Conservation (phyloP, 2,329 filamentous ascomycete genomes). For the Phialophora expanda region DNA sequence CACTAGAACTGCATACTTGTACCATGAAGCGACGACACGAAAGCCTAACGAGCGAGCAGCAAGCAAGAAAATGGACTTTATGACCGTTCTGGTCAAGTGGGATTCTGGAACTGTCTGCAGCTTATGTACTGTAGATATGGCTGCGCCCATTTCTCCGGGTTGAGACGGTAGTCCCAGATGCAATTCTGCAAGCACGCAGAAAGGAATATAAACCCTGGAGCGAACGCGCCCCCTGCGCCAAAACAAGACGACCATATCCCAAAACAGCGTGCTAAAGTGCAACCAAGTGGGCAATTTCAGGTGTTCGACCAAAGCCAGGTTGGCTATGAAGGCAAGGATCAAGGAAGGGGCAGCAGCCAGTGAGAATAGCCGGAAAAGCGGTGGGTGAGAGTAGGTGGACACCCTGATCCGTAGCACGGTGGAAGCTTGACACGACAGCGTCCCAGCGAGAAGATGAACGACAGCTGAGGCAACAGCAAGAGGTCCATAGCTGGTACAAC, state of each 20-base stretch:
- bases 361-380: constrained; percentile 4
- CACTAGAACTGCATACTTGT: constrained; percentile 1
- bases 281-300: constrained; percentile 19
- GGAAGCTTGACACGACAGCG: constrained; percentile 15
- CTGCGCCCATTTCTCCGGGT: not conserved
- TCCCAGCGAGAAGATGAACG: not conserved
- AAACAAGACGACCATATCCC: constrained; percentile 15
- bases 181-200: not conserved
- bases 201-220: not conserved
- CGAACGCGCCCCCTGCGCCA: constrained; percentile 13
- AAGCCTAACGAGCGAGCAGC: not conserved
- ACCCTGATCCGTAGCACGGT: not conserved
- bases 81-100: not conserved
- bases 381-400: constrained; percentile 5
- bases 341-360: constrained; percentile 11
- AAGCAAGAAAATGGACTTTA: not conserved
- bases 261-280: constrained; percentile 11
- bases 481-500: not conserved
- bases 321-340: constrained; percentile 1
- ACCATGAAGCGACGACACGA: not conserved
- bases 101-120: not conserved
- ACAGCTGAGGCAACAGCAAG: not conserved
- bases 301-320: constrained; percentile 13
- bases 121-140: not conserved
- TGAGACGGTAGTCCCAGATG: not conserved